These are phyloP conservation scores for Plasmodium inui DNA, from an alignment of 169 alveolate species.

Conservation along the genomic window DNA sequence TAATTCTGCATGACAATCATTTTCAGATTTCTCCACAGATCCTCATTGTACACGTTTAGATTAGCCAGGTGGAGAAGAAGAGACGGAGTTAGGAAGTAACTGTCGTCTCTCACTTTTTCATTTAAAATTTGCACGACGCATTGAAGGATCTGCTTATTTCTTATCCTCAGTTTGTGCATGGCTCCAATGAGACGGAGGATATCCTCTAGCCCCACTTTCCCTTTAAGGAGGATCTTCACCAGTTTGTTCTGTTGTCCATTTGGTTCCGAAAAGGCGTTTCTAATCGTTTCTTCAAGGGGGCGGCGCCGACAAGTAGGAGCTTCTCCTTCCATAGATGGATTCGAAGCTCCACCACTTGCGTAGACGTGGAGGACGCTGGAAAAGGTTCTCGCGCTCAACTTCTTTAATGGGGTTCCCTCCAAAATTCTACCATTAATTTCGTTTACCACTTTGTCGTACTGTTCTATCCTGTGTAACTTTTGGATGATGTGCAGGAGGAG, in stretches of 20 bases:
- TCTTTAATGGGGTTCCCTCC: slow-evolving; percentile 10
- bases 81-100: slow-evolving; percentile 46
- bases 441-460: slow-evolving; percentile 17
- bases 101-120: slow-evolving; percentile 13
- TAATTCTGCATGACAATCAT: slow-evolving; percentile 40
- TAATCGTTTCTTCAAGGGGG: neutral
- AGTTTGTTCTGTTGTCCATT: slow-evolving; percentile 1
- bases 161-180: slow-evolving; percentile 37
- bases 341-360: neutral
- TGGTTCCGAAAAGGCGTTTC: neutral
- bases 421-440: slow-evolving; percentile 25
- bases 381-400: slow-evolving; percentile 19
- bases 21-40: slow-evolving; percentile 28
- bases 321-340: neutral
- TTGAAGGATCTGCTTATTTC: neutral
- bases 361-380: slow-evolving; percentile 20
- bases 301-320: neutral
- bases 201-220: slow-evolving; percentile 24
- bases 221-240: slow-evolving; percentile 2
- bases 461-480: slow-evolving; percentile 18
- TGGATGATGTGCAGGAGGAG: slow-evolving; percentile 31
- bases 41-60: slow-evolving; percentile 39
- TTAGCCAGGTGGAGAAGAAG: slow-evolving; percentile 28
- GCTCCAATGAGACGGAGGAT: slow-evolving; percentile 21
- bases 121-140: slow-evolving; percentile 22